Evolutionary conservation across 192 early-diverging fungal species (phyloP).

Genomic region (Geranomyces michiganensis): DNA sequence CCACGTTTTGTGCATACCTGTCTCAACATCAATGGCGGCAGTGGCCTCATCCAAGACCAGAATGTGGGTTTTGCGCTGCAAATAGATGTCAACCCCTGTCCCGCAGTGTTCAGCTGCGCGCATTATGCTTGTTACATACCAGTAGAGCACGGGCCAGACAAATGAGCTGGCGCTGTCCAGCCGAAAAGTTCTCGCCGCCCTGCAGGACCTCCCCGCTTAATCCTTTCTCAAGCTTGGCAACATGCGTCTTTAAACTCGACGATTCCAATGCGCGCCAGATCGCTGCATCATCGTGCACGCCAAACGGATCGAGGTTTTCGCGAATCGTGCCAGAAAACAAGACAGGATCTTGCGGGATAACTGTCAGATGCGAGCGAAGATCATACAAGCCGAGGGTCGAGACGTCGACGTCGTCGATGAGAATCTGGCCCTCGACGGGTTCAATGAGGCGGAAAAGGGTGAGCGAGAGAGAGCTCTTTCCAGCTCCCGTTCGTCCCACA

Average conservation of each 20-base stretch:
- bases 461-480: constrained; percentile 78
- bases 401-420: constrained; percentile 76
- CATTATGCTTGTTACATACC: too few relatives aligned
- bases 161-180: constrained; percentile 53
- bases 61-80: constrained; percentile 67
- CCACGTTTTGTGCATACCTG: constrained; percentile 16
- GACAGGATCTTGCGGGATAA: constrained; percentile 75
- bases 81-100: too few relatives aligned
- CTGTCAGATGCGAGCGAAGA: constrained; percentile 72
- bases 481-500: constrained; percentile 60
- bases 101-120: too few relatives aligned
- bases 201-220: constrained; percentile 65
- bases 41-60: constrained; percentile 89
- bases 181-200: constrained; percentile 41
- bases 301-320: constrained; percentile 61
- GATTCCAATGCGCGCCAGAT: constrained; percentile 58
- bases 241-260: constrained; percentile 67
- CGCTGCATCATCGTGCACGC: constrained; percentile 39
- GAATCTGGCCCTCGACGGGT: constrained; percentile 64
- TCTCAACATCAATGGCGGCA: constrained; percentile 65
- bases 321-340: constrained; percentile 62
- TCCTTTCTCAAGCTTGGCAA: constrained; percentile 64
- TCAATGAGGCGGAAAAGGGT: constrained; percentile 83
- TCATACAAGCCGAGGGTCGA: constrained; percentile 69
- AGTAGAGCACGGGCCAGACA: constrained; percentile 69